Evolutionary conservation across 1,284 basidiomycete genomes (phyloP), one percentile per base, ranked within the genome.

Genomic region (Rhodotorula sp.): DNA sequence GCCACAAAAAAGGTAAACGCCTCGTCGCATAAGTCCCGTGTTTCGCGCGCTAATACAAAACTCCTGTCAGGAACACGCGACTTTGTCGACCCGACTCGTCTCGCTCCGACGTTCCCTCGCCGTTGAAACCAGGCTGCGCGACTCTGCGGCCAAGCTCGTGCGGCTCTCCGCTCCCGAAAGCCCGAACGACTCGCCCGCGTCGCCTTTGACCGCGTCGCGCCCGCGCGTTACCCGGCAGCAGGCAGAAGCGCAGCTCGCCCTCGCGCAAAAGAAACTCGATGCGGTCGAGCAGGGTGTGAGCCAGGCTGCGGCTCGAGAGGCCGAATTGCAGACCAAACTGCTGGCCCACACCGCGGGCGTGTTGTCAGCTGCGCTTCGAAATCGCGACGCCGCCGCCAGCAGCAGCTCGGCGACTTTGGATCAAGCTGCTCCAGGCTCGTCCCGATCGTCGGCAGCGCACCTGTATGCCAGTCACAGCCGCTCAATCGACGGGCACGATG

Each of bases 271-370:
- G 8, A 76, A 76, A 60, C 64, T 77, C 45, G 66, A 66, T 6
- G 18, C 52, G 0, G 57, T 76, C 31, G 38, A 67, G 18, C 23
- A 52, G 10, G 72, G 73, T 31, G 50, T 74, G 55, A 47, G 57
- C 59, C 64, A 60, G 16, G 38, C 70, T 18, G 52, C 65, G 1
- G 60, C 60, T 59, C 54, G 59, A 18, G 74, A 76, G 38, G 58
- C 69, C 1, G 71, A 69, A 45, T 31, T 71, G 18, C 49, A 67
- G 3, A 67, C 69, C 1, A 56, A 57, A 43, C 57, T 76, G 0
- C 59, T 77, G 15, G 52, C 49, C 26, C 76, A 77, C 45, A 77
- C 65, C n/a, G 76, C 75, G 5, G 76, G 67, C 34, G 76, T 77
- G 1, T 67, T 77, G 16, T 70, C 72, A 1, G 49, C 67, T 21